Base-by-base conservation (phyloP, 768 basidiomycete genomes). In the Boletales sp. region DNA sequence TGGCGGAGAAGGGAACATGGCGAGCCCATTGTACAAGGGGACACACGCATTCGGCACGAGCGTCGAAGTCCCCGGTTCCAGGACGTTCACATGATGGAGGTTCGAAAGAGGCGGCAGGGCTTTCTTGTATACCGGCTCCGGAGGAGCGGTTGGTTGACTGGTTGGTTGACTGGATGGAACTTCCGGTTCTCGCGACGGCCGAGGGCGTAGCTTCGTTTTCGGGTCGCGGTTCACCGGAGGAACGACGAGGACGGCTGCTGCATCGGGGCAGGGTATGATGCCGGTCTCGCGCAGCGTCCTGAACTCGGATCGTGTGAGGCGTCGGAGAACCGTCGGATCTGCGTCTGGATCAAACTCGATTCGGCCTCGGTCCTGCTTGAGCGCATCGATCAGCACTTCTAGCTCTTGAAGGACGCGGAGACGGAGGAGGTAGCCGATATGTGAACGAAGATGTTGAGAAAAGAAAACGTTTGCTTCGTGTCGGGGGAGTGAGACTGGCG, bases 401-500 rank as follows among this genome's bases (percentile, higher is more conserved):
- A 92, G 67, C 58, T 92, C 90, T 63, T 91, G 88, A 2, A 92
- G 69, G 12, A 90, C 77, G 15, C 90, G 81, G 13, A 86, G 65
- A 40, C 88, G 87, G 10, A 92, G 71, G 19, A 84, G 72, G 58
- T 90, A 83, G 2, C 72, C 71, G 32, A 88, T 75, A 39, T 90
- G 83, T 21, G 75, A 69, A 9, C 68, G 63, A 15, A 87, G 66
- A 31, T 75, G 69, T 13, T 77, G 63, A 51, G 77, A 77, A 4
- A 76, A 47, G 2, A 54, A 24, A 10, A 72, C 29, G 24, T 70
- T 66, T 35, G 59, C 57, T 1, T 67, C 56, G 14, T 69, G 31
- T 34, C 69, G 67, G 2, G 58, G 62, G 53, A 56, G 40, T 8
- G 56, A 57, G 29, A 53, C 60, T 63, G 40, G 29, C 15, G 24